Percentiles rank a stretch among this genome's conserved stretches.
These are phyloP conservation scores for Coemansia sp. DNA, from an alignment of 192 early-diverging fungal genomes.

Conservation along the genomic window DNA sequence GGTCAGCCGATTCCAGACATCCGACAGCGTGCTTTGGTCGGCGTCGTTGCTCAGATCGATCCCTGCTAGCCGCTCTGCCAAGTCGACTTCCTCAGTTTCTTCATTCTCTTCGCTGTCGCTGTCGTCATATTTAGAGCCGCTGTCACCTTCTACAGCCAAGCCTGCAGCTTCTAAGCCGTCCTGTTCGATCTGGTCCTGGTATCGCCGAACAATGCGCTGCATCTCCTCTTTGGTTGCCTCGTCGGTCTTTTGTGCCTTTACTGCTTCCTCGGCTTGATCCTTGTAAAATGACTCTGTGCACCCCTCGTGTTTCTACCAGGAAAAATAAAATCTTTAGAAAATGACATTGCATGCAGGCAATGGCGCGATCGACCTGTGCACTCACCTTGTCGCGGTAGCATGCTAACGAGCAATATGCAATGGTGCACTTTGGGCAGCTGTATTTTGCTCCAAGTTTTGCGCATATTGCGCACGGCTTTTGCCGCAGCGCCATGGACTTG, in stretches of 20 bases:
- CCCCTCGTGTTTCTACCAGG: conserved; percentile 14
- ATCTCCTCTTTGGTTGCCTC: conserved; percentile 39
- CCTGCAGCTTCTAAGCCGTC: conserved; percentile 2
- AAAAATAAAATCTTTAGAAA: background rate
- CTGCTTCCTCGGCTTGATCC: conserved; percentile 29
- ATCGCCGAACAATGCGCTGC: conserved; percentile 27
- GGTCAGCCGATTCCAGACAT: conserved; percentile 31
- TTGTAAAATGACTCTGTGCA: conserved; percentile 49
- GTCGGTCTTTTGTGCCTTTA: conserved; percentile 27
- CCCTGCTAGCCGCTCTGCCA: conserved; percentile 23
- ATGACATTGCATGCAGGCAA: background rate
- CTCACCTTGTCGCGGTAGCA: conserved; percentile 45
- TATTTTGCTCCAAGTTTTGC: conserved; percentile 41
- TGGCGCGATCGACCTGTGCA: background rate
- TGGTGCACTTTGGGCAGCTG: conserved; percentile 41
- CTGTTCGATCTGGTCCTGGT: conserved; percentile 18
- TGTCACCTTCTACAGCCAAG: background rate
- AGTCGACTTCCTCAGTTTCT: background rate
- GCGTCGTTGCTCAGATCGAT: conserved; percentile 14
- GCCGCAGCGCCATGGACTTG: conserved; percentile 12
- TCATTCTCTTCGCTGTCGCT: background rate
- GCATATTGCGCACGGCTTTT: conserved; percentile 23
- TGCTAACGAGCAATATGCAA: conserved; percentile 36
- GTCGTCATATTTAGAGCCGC: background rate
- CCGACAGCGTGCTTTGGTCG: background rate